A percentile compares a stretch with the other conserved stretches of the same genome.
phyloP scores from a whole-genome alignment of 768 basidiomycete species.

The Glaciozyma martinii region DNA sequence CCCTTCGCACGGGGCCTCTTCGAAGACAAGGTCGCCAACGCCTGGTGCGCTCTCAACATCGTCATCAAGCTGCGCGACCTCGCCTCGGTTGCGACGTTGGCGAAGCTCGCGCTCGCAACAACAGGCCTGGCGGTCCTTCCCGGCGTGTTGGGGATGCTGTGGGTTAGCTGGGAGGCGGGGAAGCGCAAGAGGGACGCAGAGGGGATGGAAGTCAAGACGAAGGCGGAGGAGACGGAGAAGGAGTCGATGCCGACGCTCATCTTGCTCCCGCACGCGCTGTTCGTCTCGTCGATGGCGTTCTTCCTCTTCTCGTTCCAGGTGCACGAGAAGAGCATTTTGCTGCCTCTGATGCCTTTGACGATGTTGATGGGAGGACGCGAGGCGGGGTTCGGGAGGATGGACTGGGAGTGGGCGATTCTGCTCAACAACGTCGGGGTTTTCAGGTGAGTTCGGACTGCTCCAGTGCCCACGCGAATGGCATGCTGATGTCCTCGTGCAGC shows the following conservation, averaged over 20 bases:
- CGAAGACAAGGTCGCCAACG: constrained; percentile 94
- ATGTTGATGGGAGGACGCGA: constrained; percentile 51
- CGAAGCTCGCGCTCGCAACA: constrained; percentile 54
- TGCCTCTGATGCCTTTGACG: constrained; percentile 76
- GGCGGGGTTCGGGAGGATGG: constrained; percentile 43
- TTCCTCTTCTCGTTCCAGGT: constrained; percentile 96
- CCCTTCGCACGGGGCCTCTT: constrained; percentile 84
- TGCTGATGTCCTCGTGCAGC: constrained; percentile 42
- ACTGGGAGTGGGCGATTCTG: constrained; percentile 62
- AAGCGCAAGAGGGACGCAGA: not conserved
- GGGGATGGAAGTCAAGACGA: constrained; percentile 16
- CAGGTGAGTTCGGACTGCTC: constrained; percentile 52
- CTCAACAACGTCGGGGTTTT: constrained; percentile 78
- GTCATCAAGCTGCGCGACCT: constrained; percentile 68
- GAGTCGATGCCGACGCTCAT: constrained; percentile 51
- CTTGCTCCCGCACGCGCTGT: constrained; percentile 68
- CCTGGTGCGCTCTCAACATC: constrained; percentile 91
- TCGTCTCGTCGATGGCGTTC: constrained; percentile 78
- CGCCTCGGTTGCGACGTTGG: constrained; percentile 43
- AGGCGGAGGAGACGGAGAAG: not conserved
- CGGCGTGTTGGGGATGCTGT: constrained; percentile 35
- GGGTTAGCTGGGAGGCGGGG: constrained; percentile 26
- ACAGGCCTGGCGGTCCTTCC: constrained; percentile 63
- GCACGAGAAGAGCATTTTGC: constrained; percentile 83
- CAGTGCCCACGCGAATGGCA: not conserved